Percentiles rank a stretch among this genome's conserved stretches.
Conservation (phyloP, 83 land plant species). For the Diphasiastrum complanatum region DNA sequence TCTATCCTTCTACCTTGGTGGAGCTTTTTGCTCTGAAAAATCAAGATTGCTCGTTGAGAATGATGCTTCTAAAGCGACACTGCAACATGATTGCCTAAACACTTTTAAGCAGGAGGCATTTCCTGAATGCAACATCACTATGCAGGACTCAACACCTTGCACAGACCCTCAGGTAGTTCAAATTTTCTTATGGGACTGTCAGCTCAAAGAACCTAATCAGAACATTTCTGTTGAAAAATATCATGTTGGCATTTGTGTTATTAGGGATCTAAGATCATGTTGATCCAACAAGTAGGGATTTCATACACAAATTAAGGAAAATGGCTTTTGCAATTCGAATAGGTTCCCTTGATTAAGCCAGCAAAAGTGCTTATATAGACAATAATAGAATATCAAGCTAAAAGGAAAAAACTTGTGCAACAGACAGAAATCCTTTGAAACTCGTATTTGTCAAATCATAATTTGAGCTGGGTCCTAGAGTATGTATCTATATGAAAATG, state of each 20-base stretch:
- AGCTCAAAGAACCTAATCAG: not conserved
- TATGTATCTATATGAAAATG: no score
- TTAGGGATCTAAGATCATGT: no score
- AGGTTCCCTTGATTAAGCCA: no score
- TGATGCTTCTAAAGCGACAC: constrained; percentile 3
- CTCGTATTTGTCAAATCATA: no score
- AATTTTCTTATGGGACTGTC: not conserved
- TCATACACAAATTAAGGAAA: no score
- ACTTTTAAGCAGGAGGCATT: constrained; percentile 19
- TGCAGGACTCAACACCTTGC: constrained; percentile 35
- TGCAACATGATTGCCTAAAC: constrained; percentile 3
- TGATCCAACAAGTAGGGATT: no score
- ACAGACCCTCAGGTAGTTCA: constrained; percentile 31
- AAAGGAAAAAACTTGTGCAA: no score
- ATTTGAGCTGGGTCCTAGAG: no score
- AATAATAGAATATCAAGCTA: no score
- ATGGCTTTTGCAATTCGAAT: no score
- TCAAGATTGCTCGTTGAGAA: constrained; percentile 22
- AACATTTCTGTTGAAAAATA: not conserved
- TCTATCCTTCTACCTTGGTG: constrained; percentile 83
- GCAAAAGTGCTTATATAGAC: no score
- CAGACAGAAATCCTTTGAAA: no score
- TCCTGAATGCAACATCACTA: constrained; percentile 30
- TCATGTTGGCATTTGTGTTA: not conserved
- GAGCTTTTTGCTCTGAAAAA: constrained; percentile 58